These are phyloP conservation scores for Chlorencoelia australis DNA, from an alignment of 2,329 filamentous ascomycete genomes.

Conservation along the genomic window DNA sequence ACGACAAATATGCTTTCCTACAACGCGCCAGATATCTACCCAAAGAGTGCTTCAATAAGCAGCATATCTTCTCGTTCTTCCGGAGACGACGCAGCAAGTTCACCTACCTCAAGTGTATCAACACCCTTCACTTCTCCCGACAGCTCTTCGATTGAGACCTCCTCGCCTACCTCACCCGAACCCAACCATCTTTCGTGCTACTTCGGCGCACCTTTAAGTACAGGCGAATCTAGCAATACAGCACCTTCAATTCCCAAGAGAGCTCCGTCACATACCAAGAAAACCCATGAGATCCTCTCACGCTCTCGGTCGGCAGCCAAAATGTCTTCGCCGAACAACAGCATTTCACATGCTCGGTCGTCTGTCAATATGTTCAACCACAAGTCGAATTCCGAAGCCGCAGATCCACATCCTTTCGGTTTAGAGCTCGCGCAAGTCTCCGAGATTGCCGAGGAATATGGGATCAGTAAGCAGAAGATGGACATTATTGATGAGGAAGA, in stretches of 20 bases:
- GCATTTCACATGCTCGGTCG: conserved; percentile 45
- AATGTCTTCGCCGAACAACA: conserved; percentile 48
- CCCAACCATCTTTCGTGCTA: conserved; percentile 61
- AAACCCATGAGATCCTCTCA: conserved; percentile 66
- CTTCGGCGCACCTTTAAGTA: conserved; percentile 35
- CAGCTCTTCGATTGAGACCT: conserved; percentile 31
- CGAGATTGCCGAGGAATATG: conserved; percentile 85
- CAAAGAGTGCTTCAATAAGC: conserved; percentile 8
- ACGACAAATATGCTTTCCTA: conserved; percentile 96
- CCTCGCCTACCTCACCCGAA: conserved; percentile 39
- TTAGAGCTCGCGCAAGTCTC: conserved; percentile 85
- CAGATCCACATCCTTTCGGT: conserved; percentile 65
- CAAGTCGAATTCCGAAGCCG: conserved; percentile 19
- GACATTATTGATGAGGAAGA: conserved; percentile 66
- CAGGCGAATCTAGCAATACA: conserved; percentile 28
- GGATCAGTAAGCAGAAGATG: conserved; percentile 41
- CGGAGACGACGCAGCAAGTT: conserved; percentile 63
- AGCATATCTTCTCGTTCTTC: conserved; percentile 28
- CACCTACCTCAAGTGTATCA: conserved; percentile 32
- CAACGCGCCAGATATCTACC: conserved; percentile 74
- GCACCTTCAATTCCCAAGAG: conserved; percentile 66
- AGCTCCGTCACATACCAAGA: conserved; percentile 81
- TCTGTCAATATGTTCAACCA: conserved; percentile 31
- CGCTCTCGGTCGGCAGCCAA: conserved; percentile 56
- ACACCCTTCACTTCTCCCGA: conserved; percentile 36